These are phyloP conservation scores for Glutinoglossum americanum DNA, from an alignment of 495 filamentous ascomycete genomes.

Conservation along the genomic window DNA sequence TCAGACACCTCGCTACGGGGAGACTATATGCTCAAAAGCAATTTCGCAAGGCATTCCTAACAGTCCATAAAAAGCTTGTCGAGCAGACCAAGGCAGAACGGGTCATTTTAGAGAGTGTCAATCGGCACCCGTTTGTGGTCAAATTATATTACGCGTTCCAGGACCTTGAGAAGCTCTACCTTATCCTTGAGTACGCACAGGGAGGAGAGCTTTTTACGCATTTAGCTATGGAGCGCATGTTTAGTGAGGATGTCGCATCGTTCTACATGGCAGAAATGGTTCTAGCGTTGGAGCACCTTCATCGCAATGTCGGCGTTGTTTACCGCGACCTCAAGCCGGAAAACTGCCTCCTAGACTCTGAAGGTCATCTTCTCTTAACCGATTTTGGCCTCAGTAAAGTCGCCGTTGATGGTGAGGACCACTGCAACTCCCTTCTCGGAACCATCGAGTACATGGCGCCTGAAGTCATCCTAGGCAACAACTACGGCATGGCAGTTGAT, in stretches of 20 bases:
- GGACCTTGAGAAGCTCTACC: constrained; percentile 90
- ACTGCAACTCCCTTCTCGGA: constrained; percentile 71
- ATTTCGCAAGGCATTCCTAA: constrained; percentile 84
- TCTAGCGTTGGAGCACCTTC: constrained; percentile 78
- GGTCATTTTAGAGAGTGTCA: constrained; percentile 80
- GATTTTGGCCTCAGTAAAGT: constrained; percentile 97
- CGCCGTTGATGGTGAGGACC: constrained; percentile 53
- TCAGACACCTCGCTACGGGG: constrained; percentile 69
- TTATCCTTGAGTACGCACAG: constrained; percentile 96
- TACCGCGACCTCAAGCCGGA: constrained; percentile 96
- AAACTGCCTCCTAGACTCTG: constrained; percentile 80
- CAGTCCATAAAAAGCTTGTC: constrained; percentile 76
- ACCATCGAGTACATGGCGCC: constrained; percentile 98
- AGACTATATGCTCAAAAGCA: constrained; percentile 95
- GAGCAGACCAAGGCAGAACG: constrained; percentile 97
- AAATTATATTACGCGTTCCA: constrained; percentile 98
- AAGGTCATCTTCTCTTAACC: constrained; percentile 83
- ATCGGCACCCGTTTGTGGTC: constrained; percentile 88
- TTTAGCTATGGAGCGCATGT: constrained; percentile 76
- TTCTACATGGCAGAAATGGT: constrained; percentile 99
- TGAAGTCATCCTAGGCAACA: constrained; percentile 65
- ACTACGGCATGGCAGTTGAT: constrained; percentile 84
- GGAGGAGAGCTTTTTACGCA: constrained; percentile 89
- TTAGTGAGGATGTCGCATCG: constrained; percentile 62
- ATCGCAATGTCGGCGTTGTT: constrained; percentile 75